Base-by-base conservation (phyloP, 108 stramenopile genomes). In the Ochromonas danica region DNA sequence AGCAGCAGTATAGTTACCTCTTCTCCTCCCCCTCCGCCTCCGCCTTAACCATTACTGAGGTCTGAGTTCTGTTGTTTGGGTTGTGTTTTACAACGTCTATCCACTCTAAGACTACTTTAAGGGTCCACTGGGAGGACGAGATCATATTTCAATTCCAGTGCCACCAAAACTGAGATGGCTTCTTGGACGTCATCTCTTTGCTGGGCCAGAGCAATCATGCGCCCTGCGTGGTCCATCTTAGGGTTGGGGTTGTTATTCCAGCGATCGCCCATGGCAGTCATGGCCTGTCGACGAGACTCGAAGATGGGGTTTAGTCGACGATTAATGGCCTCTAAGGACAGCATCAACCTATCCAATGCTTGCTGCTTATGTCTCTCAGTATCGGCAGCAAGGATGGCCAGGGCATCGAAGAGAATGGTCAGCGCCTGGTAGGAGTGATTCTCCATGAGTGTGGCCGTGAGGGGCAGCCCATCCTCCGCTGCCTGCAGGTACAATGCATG, bases 221-320 rank as follows among this genome's bases (percentile, higher is more conserved):
- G 27, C 31, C 25, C 63, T 36, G 63, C 63, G 25, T 31, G 25
- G 33, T 28, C 35, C 63, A 67, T 67, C 63, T 33, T 67, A 6
- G 63, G 63, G 35, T 67, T 67, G 25, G 63, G 63, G 25, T 67
- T 67, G 63, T 67, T 22, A 28, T 3, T 67, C 63, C 63, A 67
- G 30, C 63, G 17, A 67, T 67, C 63, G 31, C 63, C 63, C 31
- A 67, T 33, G 17, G 14, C 10, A 67, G 63, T 25, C 31, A 3
- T 67, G 10, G 25, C 63, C 17, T 14, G 6, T 6, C 25, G 14
- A 67, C 63, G 63, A 67, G 6, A 6, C 10, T 28, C 6, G 6
- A 3, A 14, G 14, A 67, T 14, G 3, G 63, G 63, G 31, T 36
- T 28, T 36, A 67, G 35, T 67, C 25, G 17, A 28, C 31, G 63